Evolutionary conservation across 1,284 basidiomycete species (phyloP), one percentile per base, ranked within the genome.

Genomic region (Wallemia hederae): DNA sequence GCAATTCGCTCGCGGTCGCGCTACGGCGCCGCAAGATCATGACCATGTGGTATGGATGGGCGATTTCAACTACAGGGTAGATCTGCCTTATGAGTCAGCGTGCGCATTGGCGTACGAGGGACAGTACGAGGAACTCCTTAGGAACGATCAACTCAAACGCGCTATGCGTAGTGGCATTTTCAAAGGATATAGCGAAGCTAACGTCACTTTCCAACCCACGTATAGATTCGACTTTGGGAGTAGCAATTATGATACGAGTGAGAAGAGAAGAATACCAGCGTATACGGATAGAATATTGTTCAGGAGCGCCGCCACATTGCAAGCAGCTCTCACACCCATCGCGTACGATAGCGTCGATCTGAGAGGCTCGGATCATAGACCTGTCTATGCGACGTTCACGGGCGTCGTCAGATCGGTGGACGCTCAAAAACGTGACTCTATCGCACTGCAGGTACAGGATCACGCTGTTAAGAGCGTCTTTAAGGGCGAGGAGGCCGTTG

Each of bases 191-290:
- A 76, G 82, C 59, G 94, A 99, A 71, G 91, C 87, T 0, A 83
- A 84, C 0, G 71, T 98, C 39, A 69, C 82, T 1, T 99, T 99
- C 73, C 75, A 78, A 17, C 89, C 90, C 1, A 94, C 89, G 1
- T 91, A 91, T 72, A 66, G 62, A 56, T 63, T 63, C 63, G 73
- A 74, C 63, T 72, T 74, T 57, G 73, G 73, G 2, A 72, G 87
- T 7, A 82, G 92, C 64, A 75, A 75, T 58, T 99, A 97, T 70
- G 94, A 99, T 69, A 84, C 88, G 1, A 87, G 87, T 64, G 94
- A 98, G 70, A 99, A 98, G 73, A 80, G 83, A 76, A 79, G 94
- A 5, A 84, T 96, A 68, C 94, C 94, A 1, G 88, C 92, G 7
- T 98, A 92, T 91, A 98, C 90, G 66, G 87, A 58, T 33, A 17